Evolutionary conservation across 495 filamentous ascomycete species (phyloP).

Genomic region (Aspergillus wentii): DNA sequence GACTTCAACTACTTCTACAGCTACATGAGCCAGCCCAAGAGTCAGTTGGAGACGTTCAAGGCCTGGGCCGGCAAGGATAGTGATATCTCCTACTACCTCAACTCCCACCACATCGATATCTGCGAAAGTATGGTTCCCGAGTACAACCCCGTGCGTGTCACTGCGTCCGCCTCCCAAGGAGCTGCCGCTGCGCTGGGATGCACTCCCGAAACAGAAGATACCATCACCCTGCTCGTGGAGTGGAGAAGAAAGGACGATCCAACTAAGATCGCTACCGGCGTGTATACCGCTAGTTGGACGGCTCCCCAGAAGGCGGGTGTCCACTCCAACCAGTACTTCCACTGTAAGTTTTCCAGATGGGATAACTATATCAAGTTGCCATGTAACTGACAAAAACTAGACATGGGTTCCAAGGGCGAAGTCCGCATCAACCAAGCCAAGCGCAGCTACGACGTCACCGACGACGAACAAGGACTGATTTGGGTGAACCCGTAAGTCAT

Average conservation of each 20-base stretch:
- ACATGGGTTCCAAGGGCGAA: conserved; percentile 78
- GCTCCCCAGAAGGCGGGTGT: conserved; percentile 88
- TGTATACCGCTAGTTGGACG: conserved; percentile 93
- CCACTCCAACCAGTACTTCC: conserved; percentile 94
- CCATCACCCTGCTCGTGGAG: conserved; percentile 82
- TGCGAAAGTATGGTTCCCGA: conserved; percentile 84
- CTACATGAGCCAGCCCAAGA: conserved; percentile 95
- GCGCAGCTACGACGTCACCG: conserved; percentile 89
- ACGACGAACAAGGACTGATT: conserved; percentile 63
- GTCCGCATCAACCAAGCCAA: conserved; percentile 90
- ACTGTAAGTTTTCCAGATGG: conserved; percentile 53
- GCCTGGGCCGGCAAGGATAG: conserved; percentile 89
- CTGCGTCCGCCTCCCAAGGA: conserved; percentile 69
- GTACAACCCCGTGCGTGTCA: conserved; percentile 73
- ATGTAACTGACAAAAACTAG: conserved; percentile 21
- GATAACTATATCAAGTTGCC: conserved; percentile 5
- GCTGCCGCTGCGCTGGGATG: conserved; percentile 72
- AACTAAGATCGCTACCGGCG: conserved; percentile 71
- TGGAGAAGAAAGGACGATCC: conserved; percentile 72
- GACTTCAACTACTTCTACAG: conserved; percentile 98
- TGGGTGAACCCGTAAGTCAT: conserved; percentile 76
- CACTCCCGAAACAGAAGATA: conserved; percentile 78
- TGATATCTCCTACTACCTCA: conserved; percentile 93
- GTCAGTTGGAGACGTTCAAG: conserved; percentile 90
- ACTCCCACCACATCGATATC: conserved; percentile 90